Evolutionary conservation across 2,329 filamentous ascomycete species (phyloP), one percentile per base, ranked within the genome.

Genomic region (Calycina marina): DNA sequence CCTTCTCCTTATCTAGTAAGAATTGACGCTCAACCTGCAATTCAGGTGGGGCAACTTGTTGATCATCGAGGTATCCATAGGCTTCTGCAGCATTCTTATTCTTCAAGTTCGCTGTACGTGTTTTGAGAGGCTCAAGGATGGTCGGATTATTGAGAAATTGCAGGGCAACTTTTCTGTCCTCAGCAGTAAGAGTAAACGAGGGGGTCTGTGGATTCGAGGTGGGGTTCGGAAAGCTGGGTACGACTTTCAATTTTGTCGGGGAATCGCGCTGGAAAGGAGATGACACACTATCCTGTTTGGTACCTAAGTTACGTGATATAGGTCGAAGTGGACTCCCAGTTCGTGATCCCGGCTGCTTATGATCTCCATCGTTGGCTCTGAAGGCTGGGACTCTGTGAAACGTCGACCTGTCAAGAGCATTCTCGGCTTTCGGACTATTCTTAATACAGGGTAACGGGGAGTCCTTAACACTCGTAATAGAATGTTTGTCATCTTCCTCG

Each of bases 111-210:
- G 35, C 25, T 11, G 48, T 32, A 11, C 45, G 38, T 6, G 44
- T 18, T 3, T 32, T 22, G 33, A 48, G 49, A 12, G 40, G 31
- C 6, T 20, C 17, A 16, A 53, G 31, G 9, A 37, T 22, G 2
- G 30, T 34, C 18, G 46, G 40, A 8, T 44, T 31, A 11, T 40
- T 39, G 6, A 53, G 22, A 30, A 39, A 52, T 2, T 39, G 14
- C 5, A 25, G 32, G 4, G 48, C 42, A 10, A 52, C 14, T 18
- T 38, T 45, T 27, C 45, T 47, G n/a, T 52, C 50, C 25, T 50
- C 45, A 3, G 25, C 10, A 15, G 32, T 30, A 4, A 45, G 29
- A 16, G 40, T 42, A 10, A 42, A 42, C 15, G 33, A 34, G 11
- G 45, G 39, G 13, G 37, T 40, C 24, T 38, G 35, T 26, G 48